A percentile compares a stretch with the other conserved stretches of the same genome.
Conservation (phyloP, 2,329 filamentous ascomycete species). For the Myriosclerotinia curreyana region DNA sequence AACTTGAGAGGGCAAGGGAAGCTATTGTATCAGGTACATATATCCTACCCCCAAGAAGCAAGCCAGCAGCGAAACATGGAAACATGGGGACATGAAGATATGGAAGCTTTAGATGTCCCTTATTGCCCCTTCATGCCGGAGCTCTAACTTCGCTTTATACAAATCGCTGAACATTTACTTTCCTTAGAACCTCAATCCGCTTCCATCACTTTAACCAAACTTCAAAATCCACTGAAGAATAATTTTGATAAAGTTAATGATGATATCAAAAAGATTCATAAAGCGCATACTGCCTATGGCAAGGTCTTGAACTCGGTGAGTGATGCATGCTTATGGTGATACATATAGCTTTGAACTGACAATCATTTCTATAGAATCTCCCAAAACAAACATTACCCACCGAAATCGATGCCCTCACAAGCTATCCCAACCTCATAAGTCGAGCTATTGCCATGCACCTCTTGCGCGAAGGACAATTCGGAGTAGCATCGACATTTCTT, state of each 20-base stretch:
- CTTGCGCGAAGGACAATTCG: slow-evolving; percentile 89
- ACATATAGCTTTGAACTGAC: slow-evolving; percentile 8
- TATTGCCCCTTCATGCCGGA: slow-evolving; percentile 16
- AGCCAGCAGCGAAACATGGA: not conserved
- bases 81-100: not conserved
- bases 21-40: slow-evolving; percentile 65
- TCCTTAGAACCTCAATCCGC: slow-evolving; percentile 64
- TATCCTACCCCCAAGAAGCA: not conserved
- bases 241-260: slow-evolving; percentile 77
- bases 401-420: slow-evolving; percentile 75
- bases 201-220: slow-evolving; percentile 71
- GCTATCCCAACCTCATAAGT: slow-evolving; percentile 76
- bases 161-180: slow-evolving; percentile 18
- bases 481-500: slow-evolving; percentile 81
- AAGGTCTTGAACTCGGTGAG: slow-evolving; percentile 79
- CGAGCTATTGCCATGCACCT: slow-evolving; percentile 96
- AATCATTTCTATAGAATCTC: slow-evolving; percentile 34
- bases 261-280: slow-evolving; percentile 78
- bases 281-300: slow-evolving; percentile 76
- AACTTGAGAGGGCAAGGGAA: slow-evolving; percentile 70
- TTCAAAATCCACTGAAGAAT: slow-evolving; percentile 81
- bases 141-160: not conserved
- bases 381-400: slow-evolving; percentile 63
- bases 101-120: not conserved
- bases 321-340: not conserved